Base-by-base conservation (phyloP, 148 eudicot species). In the Rhododendron williamsianum region DNA sequence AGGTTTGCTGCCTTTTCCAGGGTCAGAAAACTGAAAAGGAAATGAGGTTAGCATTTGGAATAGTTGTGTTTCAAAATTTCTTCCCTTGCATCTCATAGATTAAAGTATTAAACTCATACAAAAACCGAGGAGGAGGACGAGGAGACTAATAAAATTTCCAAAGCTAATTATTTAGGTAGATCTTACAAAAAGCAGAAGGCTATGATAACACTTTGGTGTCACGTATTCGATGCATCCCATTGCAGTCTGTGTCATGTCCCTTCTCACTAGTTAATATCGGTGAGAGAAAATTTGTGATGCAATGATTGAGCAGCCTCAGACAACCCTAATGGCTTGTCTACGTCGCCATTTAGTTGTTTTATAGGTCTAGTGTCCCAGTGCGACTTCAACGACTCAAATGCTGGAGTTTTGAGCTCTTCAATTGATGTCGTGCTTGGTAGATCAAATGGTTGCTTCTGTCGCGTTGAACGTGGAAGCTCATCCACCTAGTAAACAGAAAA, bases 391-490 rank as follows among this genome's bases (percentile, higher is more conserved):
- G 74, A 79, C 60, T 81, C 87, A 74, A 74, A 81, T 56, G 76
- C 51, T 9, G 84, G 87, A 81, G 85, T 86, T 65, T 60, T 86
- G 56, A 86, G 87, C 13, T 86, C 87, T 82, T 81, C 87, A 25
- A 81, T 76, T 54, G 80, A 73, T 33, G 21, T 9, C 2, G 10
- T 60, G 87, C 81, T 82, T 30, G 85, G 84, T 52, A 86, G 48
- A 82, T 60, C 38, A 9, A 30, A 13, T 45, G 54, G 30, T 45
- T 48, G 78, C 80, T 74, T 84, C 58, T 48, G 63, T 76, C 38
- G 76, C 23, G 78, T 58, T 13, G 49, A 82, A 35, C 21, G 78
- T 15, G 35, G 63, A n/a, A 43, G 36, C 25, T 82, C 54, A 52
- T 86, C 87, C 35, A 76, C 87, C 87, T 86, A 74, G 38, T 76